Percentiles rank a stretch among this genome's conserved stretches.
Evolutionary conservation across 176 grass and related monocot species (phyloP).

Genomic region (Musa acuminata): DNA sequence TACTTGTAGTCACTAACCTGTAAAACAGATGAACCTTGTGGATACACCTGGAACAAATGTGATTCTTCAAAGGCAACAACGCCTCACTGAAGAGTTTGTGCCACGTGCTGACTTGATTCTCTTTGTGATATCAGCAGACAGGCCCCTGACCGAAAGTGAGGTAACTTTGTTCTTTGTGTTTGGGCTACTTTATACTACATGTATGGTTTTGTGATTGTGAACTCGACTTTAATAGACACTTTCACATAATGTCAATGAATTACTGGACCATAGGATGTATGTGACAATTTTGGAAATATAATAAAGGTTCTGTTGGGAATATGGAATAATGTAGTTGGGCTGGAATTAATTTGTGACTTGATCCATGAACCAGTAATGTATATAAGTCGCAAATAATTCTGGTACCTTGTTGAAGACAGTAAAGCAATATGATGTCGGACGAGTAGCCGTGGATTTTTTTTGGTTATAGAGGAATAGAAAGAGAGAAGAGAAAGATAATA

Average conservation of each 20-base stretch:
- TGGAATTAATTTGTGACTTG: background rate
- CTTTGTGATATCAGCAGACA: constrained; percentile 84
- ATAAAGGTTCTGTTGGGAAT: background rate
- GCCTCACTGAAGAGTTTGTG: constrained; percentile 95
- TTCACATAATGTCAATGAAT: background rate
- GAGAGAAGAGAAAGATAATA: too few relatives aligned
- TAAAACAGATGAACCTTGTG: constrained; percentile 89
- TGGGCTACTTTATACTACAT: background rate
- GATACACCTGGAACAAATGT: constrained; percentile 99
- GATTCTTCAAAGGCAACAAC: constrained; percentile 97
- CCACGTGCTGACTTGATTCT: constrained; percentile 88
- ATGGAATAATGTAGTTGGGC: background rate
- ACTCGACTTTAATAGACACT: background rate
- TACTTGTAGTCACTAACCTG: constrained; percentile 16
- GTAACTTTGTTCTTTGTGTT: constrained; percentile 23
- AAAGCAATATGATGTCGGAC: too few relatives aligned
- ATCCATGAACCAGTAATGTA: background rate
- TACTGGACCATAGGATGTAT: background rate
- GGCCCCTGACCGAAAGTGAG: constrained; percentile 90
- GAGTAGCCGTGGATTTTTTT: too few relatives aligned
- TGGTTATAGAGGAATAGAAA: too few relatives aligned
- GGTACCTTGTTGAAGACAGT: too few relatives aligned
- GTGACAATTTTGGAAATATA: background rate
- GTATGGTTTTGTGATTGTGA: background rate
- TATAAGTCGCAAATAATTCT: background rate